Evolutionary conservation across 768 basidiomycete genomes (phyloP).

Genomic region (Kwoniella newhampshirensis): DNA sequence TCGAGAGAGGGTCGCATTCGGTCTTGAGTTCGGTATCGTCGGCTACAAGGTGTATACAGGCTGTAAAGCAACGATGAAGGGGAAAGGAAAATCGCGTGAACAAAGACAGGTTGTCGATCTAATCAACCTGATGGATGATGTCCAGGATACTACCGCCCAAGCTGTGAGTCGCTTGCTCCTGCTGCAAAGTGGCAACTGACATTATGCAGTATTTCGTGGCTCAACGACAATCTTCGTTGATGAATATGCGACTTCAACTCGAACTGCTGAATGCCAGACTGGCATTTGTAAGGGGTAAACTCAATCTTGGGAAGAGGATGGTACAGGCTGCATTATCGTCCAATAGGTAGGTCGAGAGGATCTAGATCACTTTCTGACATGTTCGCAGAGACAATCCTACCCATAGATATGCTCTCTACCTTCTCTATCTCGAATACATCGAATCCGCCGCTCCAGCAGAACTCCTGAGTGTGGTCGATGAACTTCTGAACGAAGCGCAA

Average conservation of each 20-base stretch:
- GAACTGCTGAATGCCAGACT: conserved; percentile 20
- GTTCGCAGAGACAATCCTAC: not conserved
- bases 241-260: conserved; percentile 3
- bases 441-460: conserved; percentile 20
- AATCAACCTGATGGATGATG: conserved; percentile 15
- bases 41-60: conserved; percentile 29
- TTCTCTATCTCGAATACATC: conserved; percentile 25
- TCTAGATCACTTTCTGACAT: no score
- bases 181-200: not conserved
- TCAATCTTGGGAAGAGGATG: conserved; percentile 16
- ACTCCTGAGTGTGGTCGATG: conserved; percentile 17
- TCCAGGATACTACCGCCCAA: conserved; percentile 22
- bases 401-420: conserved; percentile 29
- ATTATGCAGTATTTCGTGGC: conserved; percentile 13
- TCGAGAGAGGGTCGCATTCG: conserved; percentile 34
- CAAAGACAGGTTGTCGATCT: not conserved
- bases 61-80: conserved; percentile 1
- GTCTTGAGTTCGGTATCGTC: conserved; percentile 28
- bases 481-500: conserved; percentile 23
- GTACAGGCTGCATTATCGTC: conserved; percentile 8
- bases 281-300: conserved; percentile 12
- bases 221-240: conserved; percentile 11
- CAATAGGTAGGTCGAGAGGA: conserved; percentile 1
- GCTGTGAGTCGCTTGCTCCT: conserved; percentile 18
- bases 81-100: conserved; percentile 11